Conservation (phyloP, 1,284 basidiomycete genomes). For the Rhodotorula sp. region DNA sequence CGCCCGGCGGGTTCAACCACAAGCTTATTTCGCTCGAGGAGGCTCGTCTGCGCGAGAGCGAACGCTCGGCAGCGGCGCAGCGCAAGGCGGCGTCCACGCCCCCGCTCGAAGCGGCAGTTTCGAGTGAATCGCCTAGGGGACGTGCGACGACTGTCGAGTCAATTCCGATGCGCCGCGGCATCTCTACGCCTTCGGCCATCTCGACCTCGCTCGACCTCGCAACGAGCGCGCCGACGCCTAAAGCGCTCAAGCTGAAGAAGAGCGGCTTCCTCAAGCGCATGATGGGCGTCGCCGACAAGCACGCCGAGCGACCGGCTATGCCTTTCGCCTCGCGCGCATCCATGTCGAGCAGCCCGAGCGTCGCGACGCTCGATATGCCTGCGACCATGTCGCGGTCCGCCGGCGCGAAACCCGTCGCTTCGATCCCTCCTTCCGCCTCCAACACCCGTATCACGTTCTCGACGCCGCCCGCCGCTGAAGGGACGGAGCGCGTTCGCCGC, state of each 20-base stretch:
- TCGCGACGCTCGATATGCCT: not conserved
- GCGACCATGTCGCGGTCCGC: no score
- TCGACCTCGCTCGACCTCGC: not conserved
- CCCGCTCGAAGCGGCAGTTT: not conserved
- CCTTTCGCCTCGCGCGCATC: not conserved
- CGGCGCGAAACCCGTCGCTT: no score
- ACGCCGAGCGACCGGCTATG: constrained; percentile 5
- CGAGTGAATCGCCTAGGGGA: not conserved
- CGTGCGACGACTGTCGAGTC: constrained; percentile 18
- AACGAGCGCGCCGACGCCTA: not conserved
- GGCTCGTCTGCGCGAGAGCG: constrained; percentile 26
- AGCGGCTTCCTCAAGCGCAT: constrained; percentile 39
- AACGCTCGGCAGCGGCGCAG: constrained; percentile 20
- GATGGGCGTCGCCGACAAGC: constrained; percentile 29
- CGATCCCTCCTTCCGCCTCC: no score
- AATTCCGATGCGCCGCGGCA: constrained; percentile 2
- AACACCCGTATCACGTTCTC: no score
- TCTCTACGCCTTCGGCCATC: constrained; percentile 5
- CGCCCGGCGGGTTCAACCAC: constrained; percentile 16
- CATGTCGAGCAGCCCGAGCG: not conserved
- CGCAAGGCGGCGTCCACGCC: constrained; percentile 9
- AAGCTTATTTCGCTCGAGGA: constrained; percentile 40
- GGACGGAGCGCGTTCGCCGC: not conserved
- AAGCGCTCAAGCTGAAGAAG: constrained; percentile 32
- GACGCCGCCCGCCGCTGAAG: no score